Conservation (phyloP, 1,139 yeast species). For the Saccharomyces hybrid region DNA sequence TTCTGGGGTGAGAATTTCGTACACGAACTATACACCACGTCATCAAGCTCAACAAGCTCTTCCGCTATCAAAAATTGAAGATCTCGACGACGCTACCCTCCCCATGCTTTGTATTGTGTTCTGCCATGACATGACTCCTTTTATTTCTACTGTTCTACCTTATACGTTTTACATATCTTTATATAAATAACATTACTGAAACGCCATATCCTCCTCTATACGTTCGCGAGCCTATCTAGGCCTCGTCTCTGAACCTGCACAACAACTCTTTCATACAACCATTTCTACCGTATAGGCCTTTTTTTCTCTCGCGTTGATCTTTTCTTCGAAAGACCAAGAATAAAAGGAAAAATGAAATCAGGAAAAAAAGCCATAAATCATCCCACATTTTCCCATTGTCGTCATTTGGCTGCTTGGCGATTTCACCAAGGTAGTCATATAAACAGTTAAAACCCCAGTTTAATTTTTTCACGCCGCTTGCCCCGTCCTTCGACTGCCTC, state of each 20-base stretch:
- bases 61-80: background rate
- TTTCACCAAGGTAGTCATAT: background rate
- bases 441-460: background rate
- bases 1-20: constrained; percentile 98
- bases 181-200: background rate
- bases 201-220: background rate
- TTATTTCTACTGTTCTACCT: background rate
- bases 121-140: background rate
- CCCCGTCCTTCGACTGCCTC: background rate
- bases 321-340: background rate
- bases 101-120: no score
- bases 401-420: background rate
- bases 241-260: background rate
- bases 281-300: background rate
- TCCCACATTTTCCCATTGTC: background rate
- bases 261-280: no score
- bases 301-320: background rate
- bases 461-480: background rate
- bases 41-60: constrained; percentile 1
- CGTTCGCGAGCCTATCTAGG: background rate
- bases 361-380: background rate
- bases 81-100: background rate
- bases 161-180: background rate
- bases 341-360: background rate
- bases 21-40: constrained; percentile 56